Evolutionary conservation across 345 rosid genomes (phyloP).

Genomic region (Rhodomyrtus tomentosa): DNA sequence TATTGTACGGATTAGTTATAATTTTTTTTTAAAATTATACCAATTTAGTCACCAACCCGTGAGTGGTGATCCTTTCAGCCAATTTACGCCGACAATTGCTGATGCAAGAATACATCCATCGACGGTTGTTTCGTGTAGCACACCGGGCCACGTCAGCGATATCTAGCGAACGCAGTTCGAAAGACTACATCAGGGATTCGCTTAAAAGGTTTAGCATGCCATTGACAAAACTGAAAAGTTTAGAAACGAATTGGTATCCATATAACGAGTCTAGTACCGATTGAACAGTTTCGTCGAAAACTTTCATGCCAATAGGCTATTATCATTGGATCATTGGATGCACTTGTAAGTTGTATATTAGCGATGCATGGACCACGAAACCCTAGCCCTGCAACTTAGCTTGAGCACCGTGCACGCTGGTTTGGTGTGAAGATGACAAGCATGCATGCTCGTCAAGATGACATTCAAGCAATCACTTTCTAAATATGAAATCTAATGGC

Average conservation of each 20-base stretch:
- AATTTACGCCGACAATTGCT: background rate
- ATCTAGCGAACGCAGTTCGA: background rate
- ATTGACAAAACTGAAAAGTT: too few relatives aligned
- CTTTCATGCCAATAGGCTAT: background rate
- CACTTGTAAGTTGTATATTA: background rate
- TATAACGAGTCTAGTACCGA: background rate
- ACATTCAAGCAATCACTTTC: background rate
- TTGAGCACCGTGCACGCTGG: background rate
- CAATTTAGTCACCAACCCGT: too few relatives aligned
- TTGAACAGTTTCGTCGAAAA: background rate
- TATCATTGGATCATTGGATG: background rate
- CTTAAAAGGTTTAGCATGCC: too few relatives aligned
- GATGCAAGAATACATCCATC: background rate
- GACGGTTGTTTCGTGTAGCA: background rate
- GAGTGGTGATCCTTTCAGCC: background rate
- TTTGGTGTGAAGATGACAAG: background rate
- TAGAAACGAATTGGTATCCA: too few relatives aligned
- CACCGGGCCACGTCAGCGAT: background rate
- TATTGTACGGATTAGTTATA: background rate
- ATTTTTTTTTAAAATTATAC: rapidly evolving
- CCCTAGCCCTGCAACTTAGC: background rate
- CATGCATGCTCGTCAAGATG: background rate
- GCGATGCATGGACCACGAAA: background rate
- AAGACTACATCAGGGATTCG: too few relatives aligned
- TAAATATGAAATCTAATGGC: background rate